phyloP scores from a whole-genome alignment of 148 eudicot species.

The Agrostemma githago region DNA sequence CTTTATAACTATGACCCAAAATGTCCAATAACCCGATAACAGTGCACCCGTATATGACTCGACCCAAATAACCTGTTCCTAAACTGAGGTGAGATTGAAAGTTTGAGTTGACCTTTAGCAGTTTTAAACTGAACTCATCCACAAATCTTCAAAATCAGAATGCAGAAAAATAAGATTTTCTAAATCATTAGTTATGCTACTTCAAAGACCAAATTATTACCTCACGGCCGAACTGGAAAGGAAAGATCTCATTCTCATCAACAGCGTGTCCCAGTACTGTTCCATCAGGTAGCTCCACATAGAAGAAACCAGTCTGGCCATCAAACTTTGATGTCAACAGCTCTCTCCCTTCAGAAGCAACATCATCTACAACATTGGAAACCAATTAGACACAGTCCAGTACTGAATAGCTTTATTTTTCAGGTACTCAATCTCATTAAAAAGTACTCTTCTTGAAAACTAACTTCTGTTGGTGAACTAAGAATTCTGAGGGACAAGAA shows the following conservation, averaged over 20 bases:
- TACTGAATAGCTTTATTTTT: not conserved
- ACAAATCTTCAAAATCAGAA: not conserved
- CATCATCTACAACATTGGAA: constrained; percentile 38
- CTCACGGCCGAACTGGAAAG: constrained; percentile 94
- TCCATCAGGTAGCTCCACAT: constrained; percentile 84
- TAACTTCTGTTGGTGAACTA: not conserved
- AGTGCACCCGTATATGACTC: not conserved
- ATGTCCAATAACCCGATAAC: not conserved
- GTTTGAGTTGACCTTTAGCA: too few species aligned
- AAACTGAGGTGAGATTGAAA: too few species aligned
- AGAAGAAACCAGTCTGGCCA: constrained; percentile 62
- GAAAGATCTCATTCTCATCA: constrained; percentile 72
- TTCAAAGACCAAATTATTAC: constrained; percentile 34
- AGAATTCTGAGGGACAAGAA: not conserved
- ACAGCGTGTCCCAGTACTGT: constrained; percentile 58
- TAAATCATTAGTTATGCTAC: not conserved
- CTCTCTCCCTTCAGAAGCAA: constrained; percentile 49
- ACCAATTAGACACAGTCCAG: constrained; percentile 5
- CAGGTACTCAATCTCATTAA: not conserved
- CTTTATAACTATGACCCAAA: not conserved
- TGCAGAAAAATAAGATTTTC: not conserved
- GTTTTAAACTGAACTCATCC: not conserved
- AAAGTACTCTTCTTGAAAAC: not conserved
- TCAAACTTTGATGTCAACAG: constrained; percentile 43
- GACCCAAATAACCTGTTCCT: too few species aligned